phyloP scores from a whole-genome alignment of 2,329 filamentous ascomycete genomes.

The Hymenoscyphus albidus region DNA sequence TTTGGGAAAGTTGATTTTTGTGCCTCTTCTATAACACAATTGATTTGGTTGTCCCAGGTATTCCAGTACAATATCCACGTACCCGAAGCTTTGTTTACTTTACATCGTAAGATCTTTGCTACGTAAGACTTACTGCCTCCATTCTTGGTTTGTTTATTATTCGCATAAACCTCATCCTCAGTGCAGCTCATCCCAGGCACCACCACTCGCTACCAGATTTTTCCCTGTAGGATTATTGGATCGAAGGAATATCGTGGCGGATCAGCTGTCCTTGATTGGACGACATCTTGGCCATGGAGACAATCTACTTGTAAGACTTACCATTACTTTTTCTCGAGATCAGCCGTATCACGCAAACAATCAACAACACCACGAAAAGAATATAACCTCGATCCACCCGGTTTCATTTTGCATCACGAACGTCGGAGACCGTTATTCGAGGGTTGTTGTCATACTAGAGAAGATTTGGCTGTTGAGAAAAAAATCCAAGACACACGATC shows the following conservation, averaged over 20 bases:
- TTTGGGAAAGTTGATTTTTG: no score
- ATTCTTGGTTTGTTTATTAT: neutral
- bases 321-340: neutral
- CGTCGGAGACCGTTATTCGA: neutral
- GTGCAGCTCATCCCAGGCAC: neutral
- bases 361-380: conserved; percentile 2
- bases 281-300: neutral
- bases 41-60: no score
- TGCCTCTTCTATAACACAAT: no score
- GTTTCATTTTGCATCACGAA: conserved; percentile 5
- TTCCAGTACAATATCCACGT: no score
- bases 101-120: neutral
- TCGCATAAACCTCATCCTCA: neutral
- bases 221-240: neutral
- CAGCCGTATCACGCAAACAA: neutral
- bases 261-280: neutral
- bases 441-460: neutral
- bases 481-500: neutral
- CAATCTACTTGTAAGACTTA: neutral
- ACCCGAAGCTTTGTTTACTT: neutral
- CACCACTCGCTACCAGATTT: neutral
- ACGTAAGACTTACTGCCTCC: neutral
- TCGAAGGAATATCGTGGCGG: neutral
- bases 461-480: neutral
- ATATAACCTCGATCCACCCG: neutral